Evolutionary conservation across 306 rosid species (phyloP), one percentile per base, ranked within the genome.

Genomic region (Inga oerstediana): DNA sequence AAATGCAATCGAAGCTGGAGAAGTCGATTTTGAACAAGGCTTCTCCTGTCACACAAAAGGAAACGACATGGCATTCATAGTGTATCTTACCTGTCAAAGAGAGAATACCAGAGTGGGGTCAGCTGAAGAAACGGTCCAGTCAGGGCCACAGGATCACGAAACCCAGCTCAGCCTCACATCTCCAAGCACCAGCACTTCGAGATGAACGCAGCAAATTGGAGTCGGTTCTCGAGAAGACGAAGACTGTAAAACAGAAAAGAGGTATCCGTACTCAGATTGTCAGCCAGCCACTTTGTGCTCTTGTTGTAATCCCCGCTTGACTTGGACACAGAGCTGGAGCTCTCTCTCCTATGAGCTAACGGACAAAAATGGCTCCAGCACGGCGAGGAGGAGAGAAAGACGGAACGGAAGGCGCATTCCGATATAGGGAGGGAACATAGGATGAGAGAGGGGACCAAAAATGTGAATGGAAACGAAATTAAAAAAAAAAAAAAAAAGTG

Each of bases 91-190:
- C 34, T 61, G 75, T 16, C 3, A 65, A 59, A 59, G 30, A 19
- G 51, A 68, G 82, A 78, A 43, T 66, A 67, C 68, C 75, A n/a
- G 76, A 77, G 80, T 78, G 85, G 85, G 80, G 86, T 81, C 74
- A 87, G 64, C 79, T 74, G 72, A 45, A 39, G 77, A 73, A 76
- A 78, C 71, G 70, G 62, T 48, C 62, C 59, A 10, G 83, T 74
- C 41, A 83, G 74, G 82, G 34, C 85, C 80, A 84, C 81, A 80
- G 34, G 79, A 86, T 45, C 78, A 88, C 74, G 45, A 61, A 87
- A 59, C 70, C 65, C 4, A 78, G 51, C 6, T 54, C 10, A 66
- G 56, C 54, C 27, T 85, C 76, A 27, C 51, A 37, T 65, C 24
- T 81, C 66, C 41, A 64, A n/a, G 37, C 68, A 73, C 34, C 34